Evolutionary conservation across 2,329 filamentous ascomycete species (phyloP), one percentile per base, ranked within the genome.

Genomic region (Trichoderma aggressivum): DNA sequence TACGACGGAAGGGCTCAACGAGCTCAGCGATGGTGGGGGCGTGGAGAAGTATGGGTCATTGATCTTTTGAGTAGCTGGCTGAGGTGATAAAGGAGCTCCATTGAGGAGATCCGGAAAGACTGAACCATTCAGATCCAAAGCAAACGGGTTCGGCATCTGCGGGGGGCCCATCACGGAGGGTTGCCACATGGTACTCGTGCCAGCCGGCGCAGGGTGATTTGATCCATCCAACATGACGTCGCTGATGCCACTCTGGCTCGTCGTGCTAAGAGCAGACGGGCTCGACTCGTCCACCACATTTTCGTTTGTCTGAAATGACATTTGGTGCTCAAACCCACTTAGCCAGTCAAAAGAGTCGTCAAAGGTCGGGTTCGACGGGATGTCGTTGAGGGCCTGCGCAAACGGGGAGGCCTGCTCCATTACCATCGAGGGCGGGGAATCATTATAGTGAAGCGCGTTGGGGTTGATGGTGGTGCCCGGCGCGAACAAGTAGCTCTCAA

Each of bases 261-360:
- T 93, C 56, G 93, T 97, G 83, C 95, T 98, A 80, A 98, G 95
- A 60, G 94, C 94, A 10, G 96, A 98, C 18, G 96, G 96, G 16
- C 96, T 98, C 12, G 96, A 98, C 72, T 92, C 94, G 77, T 97
- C 95, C 68, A 98, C 88, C 32, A 93, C 94, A 74, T 90, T 91
- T 76, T 97, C 94, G 77, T 91, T 92, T 70, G 85, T 83, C 76
- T 86, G 87, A 79, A 94, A 90, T 8, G 88, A 88, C 85, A 95
- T 89, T 59, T 92, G 89, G 77, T 91, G 89, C 74, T 96, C 93
- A 79, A 97, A 92, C 26, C 92, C 92, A 72, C 91, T 91, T 74
- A 89, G 78, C 94, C 94, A 98, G 76, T 94, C 92, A 79, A 96
- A 93, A 75, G 86, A 88, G 74, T 95, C 92, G 66, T 97, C 94